Conservation (phyloP, 2,329 filamentous ascomycete species). For the Lanzia echinophila region DNA sequence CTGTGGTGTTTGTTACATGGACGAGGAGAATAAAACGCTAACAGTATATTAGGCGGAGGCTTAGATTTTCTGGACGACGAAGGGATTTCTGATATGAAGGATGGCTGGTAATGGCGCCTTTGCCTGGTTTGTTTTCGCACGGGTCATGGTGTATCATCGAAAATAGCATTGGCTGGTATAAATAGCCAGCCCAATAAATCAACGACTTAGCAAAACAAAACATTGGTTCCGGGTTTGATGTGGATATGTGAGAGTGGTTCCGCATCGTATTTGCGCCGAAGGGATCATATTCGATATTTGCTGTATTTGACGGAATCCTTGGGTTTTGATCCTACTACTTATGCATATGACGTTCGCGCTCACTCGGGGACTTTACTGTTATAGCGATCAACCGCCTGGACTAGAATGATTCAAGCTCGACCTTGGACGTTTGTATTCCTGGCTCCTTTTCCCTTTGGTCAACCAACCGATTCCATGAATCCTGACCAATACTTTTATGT, state of each 20-base stretch:
- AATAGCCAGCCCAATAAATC: conserved; percentile 27
- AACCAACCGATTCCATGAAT: too few species aligned
- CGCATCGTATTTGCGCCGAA: not conserved
- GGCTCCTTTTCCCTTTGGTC: too few species aligned
- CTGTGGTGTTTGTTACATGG: not conserved
- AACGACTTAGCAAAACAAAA: conserved; percentile 25
- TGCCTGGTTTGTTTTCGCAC: conserved; percentile 18
- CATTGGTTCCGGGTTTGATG: conserved; percentile 5
- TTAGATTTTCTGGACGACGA: conserved; percentile 22
- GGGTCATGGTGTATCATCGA: conserved; percentile 27
- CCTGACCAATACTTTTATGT: too few species aligned
- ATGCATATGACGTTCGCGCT: too few species aligned
- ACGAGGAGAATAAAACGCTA: conserved; percentile 9
- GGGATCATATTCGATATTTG: not conserved
- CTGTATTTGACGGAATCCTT: too few species aligned
- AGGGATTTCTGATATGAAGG: conserved; percentile 18
- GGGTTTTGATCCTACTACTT: too few species aligned
- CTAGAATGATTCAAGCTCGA: too few species aligned
- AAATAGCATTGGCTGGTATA: conserved; percentile 30
- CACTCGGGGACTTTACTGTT: too few species aligned
- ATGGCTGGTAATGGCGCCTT: conserved; percentile 18
- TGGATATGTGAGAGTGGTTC: conserved; percentile 7
- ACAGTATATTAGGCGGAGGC: conserved; percentile 26
- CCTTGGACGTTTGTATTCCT: too few species aligned
- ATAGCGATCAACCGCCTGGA: too few species aligned